Base-by-base conservation (phyloP, 768 basidiomycete genomes). In the Rhodosporidiobolus odoratus region DNA sequence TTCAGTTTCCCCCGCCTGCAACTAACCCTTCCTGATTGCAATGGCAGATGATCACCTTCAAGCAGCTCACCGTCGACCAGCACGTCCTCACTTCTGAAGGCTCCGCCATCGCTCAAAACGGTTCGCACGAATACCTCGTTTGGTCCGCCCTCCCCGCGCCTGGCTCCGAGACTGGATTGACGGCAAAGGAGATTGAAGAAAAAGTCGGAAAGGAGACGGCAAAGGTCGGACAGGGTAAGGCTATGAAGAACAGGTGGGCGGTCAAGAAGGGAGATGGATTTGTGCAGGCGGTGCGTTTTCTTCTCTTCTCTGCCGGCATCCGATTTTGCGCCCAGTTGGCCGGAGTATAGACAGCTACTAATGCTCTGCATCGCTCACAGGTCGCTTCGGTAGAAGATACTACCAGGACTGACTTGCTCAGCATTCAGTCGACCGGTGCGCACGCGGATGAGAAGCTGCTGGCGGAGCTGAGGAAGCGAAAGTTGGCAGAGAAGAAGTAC, bases 221-320 rank as follows among this genome's bases (percentile, higher is more conserved):
- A 23, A 96, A 94, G 81, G 85, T 97, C 66, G 96, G 96, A 1
- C 96, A 98, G 81, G 89, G 89, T 15, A 86, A 89, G 73, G 96
- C 95, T 27, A 96, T 99, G 85, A 97, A 94, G 82, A 92, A 90
- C 76, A 90, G 89, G 65, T 99, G 96, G 96, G 92, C 98, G 71
- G 84, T 83, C 30, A 98, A 97, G 80, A 89, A 95, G 73, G 91
- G 90, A 13, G 85, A 86, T 72, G 91, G 78, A 1, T 86, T 99
- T 74, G 86, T 95, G 56, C 89, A 90, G 82, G 83, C 88, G 71
- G 94, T 95, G 71, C 74, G 90, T 84, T 16, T 17, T 17, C 52
- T 4, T 2, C 57, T 6, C 19, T 17, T 23, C 30, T 52, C 10
- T 5, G n/a, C n/a, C n/a, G n/a, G n/a, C n/a, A n/a, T n/a, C 23